A percentile compares a stretch with the other conserved stretches of the same genome.
Conservation (phyloP, 2,329 filamentous ascomycete genomes). For the Aspergillus sp. region DNA sequence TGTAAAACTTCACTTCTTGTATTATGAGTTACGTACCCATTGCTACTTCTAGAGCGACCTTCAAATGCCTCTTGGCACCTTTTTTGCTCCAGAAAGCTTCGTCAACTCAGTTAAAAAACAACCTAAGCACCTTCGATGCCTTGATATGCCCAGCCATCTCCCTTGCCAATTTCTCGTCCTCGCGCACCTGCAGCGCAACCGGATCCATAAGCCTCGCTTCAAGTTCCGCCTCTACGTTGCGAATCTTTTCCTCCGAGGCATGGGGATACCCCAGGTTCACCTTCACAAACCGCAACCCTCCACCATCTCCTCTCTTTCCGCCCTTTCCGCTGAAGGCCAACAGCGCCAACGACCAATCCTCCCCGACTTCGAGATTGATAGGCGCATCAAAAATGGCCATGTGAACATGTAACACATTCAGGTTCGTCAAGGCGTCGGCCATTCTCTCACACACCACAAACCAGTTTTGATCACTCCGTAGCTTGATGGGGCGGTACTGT, state of each 20-base stretch:
- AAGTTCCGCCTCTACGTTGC: slow-evolving; percentile 20
- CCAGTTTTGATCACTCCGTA: slow-evolving; percentile 28
- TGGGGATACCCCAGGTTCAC: slow-evolving; percentile 15
- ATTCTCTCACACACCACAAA: slow-evolving; percentile 25
- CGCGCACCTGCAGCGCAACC: slow-evolving; percentile 19
- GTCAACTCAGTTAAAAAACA: slow-evolving; percentile 11
- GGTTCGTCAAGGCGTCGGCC: slow-evolving; percentile 7
- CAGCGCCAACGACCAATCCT: slow-evolving; percentile 29
- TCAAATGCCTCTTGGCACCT: neutral
- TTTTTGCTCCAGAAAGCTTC: neutral
- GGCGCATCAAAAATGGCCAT: slow-evolving; percentile 27
- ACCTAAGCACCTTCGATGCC: slow-evolving; percentile 22
- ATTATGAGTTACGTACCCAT: slow-evolving; percentile 12
- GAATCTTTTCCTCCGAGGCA: slow-evolving; percentile 16
- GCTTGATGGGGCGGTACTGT: slow-evolving; percentile 22
- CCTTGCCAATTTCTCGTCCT: slow-evolving; percentile 24
- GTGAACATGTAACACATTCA: slow-evolving; percentile 26
- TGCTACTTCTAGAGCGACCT: slow-evolving; percentile 6
- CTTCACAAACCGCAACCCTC: slow-evolving; percentile 20
- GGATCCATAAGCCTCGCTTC: slow-evolving; percentile 28
- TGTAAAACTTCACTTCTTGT: neutral
- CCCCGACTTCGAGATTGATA: slow-evolving; percentile 24
- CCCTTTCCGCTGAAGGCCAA: slow-evolving; percentile 19
- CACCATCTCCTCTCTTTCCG: neutral
- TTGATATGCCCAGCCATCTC: slow-evolving; percentile 20